phyloP scores from a whole-genome alignment of 2,329 filamentous ascomycete genomes.

The Epichloe glyceriae region DNA sequence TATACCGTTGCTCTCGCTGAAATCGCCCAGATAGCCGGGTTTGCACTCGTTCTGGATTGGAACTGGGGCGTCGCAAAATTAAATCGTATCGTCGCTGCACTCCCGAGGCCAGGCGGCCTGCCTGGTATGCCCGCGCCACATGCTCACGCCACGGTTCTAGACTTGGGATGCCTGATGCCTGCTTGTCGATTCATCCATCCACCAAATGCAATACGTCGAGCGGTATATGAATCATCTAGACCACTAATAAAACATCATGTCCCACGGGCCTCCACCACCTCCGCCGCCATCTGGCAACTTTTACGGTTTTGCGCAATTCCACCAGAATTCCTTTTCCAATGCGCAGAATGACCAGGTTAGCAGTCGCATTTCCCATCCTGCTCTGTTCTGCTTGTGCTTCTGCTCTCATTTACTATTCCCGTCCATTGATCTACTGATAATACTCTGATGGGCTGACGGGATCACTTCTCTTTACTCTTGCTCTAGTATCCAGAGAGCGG shows the following conservation, averaged over 20 bases:
- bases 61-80: neutral
- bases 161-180: neutral
- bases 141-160: slow-evolving; percentile 1
- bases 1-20: too few relatives aligned
- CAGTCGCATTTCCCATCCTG: neutral
- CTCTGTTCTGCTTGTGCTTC: neutral
- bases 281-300: slow-evolving; percentile 4
- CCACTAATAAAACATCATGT: slow-evolving; percentile 5
- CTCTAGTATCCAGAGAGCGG: slow-evolving; percentile 9
- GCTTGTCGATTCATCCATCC: neutral
- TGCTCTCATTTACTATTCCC: neutral
- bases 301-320: slow-evolving; percentile 3
- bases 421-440: neutral
- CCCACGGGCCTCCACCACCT: slow-evolving; percentile 5
- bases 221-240: neutral
- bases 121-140: slow-evolving; percentile 5
- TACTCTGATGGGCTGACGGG: slow-evolving; percentile 1
- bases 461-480: neutral
- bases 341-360: slow-evolving; percentile 5
- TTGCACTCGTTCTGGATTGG: neutral
- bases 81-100: neutral
- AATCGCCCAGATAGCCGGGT: neutral
- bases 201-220: slow-evolving; percentile 2
- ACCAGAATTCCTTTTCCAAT: slow-evolving; percentile 1
- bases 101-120: slow-evolving; percentile 1